Evolutionary conservation across 2,329 filamentous ascomycete genomes (phyloP), one percentile per base, ranked within the genome.

Genomic region (Bipolaris sorokiniana): DNA sequence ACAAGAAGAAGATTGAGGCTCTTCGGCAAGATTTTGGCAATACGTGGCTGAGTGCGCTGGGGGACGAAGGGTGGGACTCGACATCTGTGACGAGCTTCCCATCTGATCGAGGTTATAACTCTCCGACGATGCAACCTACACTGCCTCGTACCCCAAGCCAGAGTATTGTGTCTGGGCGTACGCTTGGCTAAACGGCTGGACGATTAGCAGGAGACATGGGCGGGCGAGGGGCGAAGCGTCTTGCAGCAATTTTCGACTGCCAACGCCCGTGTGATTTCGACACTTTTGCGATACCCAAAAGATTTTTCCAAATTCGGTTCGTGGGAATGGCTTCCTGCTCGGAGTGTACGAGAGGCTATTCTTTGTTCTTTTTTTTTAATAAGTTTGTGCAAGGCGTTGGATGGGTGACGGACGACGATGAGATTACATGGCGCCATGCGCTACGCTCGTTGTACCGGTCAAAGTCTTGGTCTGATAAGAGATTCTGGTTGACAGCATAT

Each of bases 1-100:
- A 97, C 76, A 87, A 90, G 55, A 90, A 90, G 74, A 95, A 95
- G 76, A 89, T 98, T 52, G 92, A 97, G 76, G 88, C 90, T 3
- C 79, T 97, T 51, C 89, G 92, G 59, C 89, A 89, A 69, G 91
- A 94, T 69, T 88, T 97, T 63, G 93, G 93, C 31, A 91, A 88
- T 67, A 90, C 88, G 36, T 99, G 96, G 84, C 84, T 99, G 37
- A 93, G 88, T 61, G 91, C 90, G 13, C 81, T 98, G 48, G 90
- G 90, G 58, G 93, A 97, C 68, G 90, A 95, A 74, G 82, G 77
- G 33, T 84, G 84, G 80, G 80, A 83, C 48, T 59, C 65, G 11
- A 66, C 69, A 13, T 65, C 70, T 1, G 67, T 74, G 41, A 66
- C 63, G 7, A 70, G 66, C 50, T 75, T 74, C 45, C 66, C 72